Evolutionary conservation across 2,329 filamentous ascomycete genomes (phyloP).

Genomic region (Magnaporthiopsis incrustans): DNA sequence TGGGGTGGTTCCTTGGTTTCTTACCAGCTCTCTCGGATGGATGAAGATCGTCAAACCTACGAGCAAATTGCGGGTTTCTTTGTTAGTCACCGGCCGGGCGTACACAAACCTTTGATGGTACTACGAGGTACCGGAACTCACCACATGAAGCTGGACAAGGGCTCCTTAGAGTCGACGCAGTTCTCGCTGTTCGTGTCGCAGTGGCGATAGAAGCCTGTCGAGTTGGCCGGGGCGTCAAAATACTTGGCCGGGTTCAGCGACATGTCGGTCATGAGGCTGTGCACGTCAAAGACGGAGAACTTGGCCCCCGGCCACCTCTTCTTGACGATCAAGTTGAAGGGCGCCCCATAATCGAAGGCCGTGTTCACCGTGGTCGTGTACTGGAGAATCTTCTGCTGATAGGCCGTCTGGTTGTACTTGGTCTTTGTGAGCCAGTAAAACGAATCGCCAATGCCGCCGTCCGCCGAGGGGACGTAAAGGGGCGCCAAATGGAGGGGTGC

Average conservation of each 20-base stretch:
- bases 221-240: conserved; percentile 55
- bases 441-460: conserved; percentile 32
- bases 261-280: conserved; percentile 58
- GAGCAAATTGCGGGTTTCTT: not conserved
- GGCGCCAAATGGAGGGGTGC: conserved; percentile 61
- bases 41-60: conserved; percentile 60
- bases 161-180: conserved; percentile 31
- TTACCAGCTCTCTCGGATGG: conserved; percentile 43
- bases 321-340: conserved; percentile 34
- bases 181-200: conserved; percentile 32
- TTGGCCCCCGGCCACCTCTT: conserved; percentile 48
- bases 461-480: conserved; percentile 47
- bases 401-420: conserved; percentile 37
- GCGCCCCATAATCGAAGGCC: conserved; percentile 40
- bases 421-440: conserved; percentile 39
- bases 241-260: conserved; percentile 52
- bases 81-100: not conserved
- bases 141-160: conserved; percentile 59
- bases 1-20: too few relatives aligned
- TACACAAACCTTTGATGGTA: not conserved
- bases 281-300: conserved; percentile 60
- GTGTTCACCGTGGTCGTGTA: conserved; percentile 43
- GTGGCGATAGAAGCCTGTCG: conserved; percentile 47
- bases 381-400: conserved; percentile 38
- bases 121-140: conserved; percentile 22